phyloP scores from a whole-genome alignment of 148 eudicot genomes.

The Suaeda aralocaspica region DNA sequence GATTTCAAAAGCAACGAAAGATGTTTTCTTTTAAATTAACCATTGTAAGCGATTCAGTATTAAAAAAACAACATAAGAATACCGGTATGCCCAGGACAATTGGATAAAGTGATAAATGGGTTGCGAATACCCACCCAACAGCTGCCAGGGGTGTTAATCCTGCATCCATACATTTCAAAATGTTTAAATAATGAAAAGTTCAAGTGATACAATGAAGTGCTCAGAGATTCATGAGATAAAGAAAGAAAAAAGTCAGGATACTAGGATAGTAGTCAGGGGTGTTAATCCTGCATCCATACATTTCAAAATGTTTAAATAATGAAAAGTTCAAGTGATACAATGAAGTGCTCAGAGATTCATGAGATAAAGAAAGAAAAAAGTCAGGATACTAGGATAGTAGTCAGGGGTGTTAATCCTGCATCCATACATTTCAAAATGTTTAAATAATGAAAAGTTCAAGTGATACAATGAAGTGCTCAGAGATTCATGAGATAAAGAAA shows the following conservation, averaged over 20 bases:
- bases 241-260: no score
- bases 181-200: constrained; percentile 11
- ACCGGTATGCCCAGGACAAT: constrained; percentile 75
- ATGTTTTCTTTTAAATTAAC: neutral
- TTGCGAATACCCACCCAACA: constrained; percentile 82
- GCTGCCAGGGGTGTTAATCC: constrained; percentile 82
- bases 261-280: no score
- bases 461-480: neutral
- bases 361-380: neutral
- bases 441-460: neutral
- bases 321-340: neutral
- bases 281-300: constrained; percentile 46
- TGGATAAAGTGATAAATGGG: constrained; percentile 93
- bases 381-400: no score
- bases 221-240: neutral
- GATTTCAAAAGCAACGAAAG: neutral
- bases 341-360: neutral
- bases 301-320: constrained; percentile 23
- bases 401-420: constrained; percentile 71
- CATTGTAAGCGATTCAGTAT: neutral
- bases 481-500: neutral
- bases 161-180: constrained; percentile 32
- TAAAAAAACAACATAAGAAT: constrained; percentile 26
- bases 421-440: constrained; percentile 23
- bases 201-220: neutral